Base-by-base conservation (phyloP, 2,329 filamentous ascomycete genomes). In the Ceratocystis papillata region DNA sequence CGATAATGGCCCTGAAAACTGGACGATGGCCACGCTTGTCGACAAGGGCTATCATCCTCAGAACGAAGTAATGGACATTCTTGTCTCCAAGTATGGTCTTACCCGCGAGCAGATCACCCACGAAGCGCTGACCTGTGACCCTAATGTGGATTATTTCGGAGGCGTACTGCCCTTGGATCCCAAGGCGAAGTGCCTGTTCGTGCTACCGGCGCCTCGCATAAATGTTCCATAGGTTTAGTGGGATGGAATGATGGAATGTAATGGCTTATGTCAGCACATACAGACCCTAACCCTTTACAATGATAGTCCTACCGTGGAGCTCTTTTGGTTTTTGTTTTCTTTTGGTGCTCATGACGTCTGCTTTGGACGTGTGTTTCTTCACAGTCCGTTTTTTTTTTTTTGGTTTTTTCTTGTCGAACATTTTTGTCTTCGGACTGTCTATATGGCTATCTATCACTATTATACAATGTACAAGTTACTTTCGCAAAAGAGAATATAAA, bases 41-140 rank as follows among this genome's bases (percentile, higher is more conserved):
- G 64, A 67, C 50, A 64, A 62, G 28, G 53, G 55, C 48, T 62
- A 63, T 37, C 25, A 65, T 48, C 62, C 50, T 6, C 67, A 65
- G 17, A 45, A 69, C 22, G 65, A 63, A 25, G 17, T 65, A 2
- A 65, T 68, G 50, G 41, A 69, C 15, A 61, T 60, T 3, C 63
- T 69, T 28, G 50, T 62, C 1, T 46, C 62, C 41, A 69, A 69
- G 68, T 69, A 69, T 46, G 50, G 48, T 12, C 37, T 69, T 15
- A 67, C 65, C 2, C 30, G 37, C 45, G 53, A 69, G 63, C 46
- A 67, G 33, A 37, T 67, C 50, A 62, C 45, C 17, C 30, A 48
- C 7, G 65, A 65, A 6, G 25, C 45, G 15, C 55, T 67, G 10
- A 33, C 63, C 3, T 69, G 67, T 61, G 62, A 67, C 41, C 63